Base-by-base conservation (phyloP, 2,329 filamentous ascomycete genomes). In the Xylariaceae sp. region DNA sequence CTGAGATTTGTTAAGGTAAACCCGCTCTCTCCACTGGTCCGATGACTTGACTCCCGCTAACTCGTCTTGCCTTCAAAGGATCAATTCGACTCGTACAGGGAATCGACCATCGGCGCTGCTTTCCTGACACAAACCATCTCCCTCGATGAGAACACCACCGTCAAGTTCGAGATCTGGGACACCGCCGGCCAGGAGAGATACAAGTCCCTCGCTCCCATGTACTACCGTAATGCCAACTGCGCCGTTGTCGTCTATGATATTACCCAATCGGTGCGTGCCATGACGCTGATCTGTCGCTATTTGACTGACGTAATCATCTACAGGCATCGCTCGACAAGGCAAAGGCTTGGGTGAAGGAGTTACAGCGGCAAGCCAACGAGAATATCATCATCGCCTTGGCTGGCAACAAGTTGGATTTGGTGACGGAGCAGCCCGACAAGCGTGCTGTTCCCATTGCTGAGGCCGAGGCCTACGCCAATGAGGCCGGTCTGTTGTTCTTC, bases 101-200 rank as follows among this genome's bases (percentile, higher is more conserved):
- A 96, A 83, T 96, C 91, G 49, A 96, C 92, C 55, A 96, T 96
- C 74, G 92, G 94, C 72, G 94, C 95, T 63, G 95, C 95, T 61
- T 99, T 99, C 80, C 82, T 99, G 61, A 99, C 94, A 65, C 94
- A 99, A 75, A 99, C 94, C 61, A 96, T 99, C 70, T 92, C 92
- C 51, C 87, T 99, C 72, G 92, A 97, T 70, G 94, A 97, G 68
- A 94, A 85, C 73, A 97, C 94, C 52, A 99, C 94, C 49, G 92
- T 99, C 73, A 99, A 99, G 78, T 99, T 99, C 67, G 94, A 99
- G 75, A 99, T 99, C 68, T 99, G 94, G 91, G 91, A 96, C 73
- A 99, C 94, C 10, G 94, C 94, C 56, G 94, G 94, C 57, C 94
- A 99, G 75, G 94, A 99, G 75, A 85, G 95, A 67, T 99, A 97